Percentiles rank a stretch among this genome's conserved stretches.
Evolutionary conservation across 192 early-diverging fungal genomes (phyloP).

Genomic region (Backusella macrospora): DNA sequence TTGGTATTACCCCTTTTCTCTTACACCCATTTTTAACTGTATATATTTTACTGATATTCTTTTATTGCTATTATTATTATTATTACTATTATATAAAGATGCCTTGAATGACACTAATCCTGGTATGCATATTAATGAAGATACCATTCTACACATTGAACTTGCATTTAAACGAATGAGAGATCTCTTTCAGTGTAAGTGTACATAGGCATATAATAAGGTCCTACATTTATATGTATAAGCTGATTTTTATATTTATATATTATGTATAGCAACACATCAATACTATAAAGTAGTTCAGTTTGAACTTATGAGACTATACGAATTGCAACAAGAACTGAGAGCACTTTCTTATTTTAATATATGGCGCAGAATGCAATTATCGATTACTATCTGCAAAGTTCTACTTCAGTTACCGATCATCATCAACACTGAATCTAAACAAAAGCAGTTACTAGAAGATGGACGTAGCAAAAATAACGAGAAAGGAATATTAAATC

Average conservation of each 20-base stretch:
- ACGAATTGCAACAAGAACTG: constrained; percentile 59
- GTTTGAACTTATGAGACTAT: constrained; percentile 57
- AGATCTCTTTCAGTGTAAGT: constrained; percentile 45
- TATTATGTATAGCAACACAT: constrained; percentile 48
- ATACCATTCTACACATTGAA: constrained; percentile 45
- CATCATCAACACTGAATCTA: constrained; percentile 51
- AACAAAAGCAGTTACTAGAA: constrained; percentile 30
- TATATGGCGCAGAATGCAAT: constrained; percentile 54
- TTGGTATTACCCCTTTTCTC: constrained; percentile 33
- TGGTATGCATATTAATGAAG: constrained; percentile 41
- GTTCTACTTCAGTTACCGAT: constrained; percentile 55
- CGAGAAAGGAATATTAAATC: constrained; percentile 34
- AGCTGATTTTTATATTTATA: not conserved
- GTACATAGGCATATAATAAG: not conserved
- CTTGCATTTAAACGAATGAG: constrained; percentile 42
- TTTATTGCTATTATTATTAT: not conserved
- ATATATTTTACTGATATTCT: not conserved
- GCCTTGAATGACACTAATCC: constrained; percentile 46
- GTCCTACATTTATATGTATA: not conserved
- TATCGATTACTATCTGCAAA: constrained; percentile 56
- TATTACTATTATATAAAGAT: constrained; percentile 35
- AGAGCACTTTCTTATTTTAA: constrained; percentile 58
- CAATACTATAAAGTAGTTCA: constrained; percentile 62
- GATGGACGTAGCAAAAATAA: not conserved
- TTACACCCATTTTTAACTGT: not conserved